Percentiles rank a stretch among this genome's conserved stretches.
These are phyloP conservation scores for Didymosphaeria variabile DNA, from an alignment of 2,329 filamentous ascomycete genomes.

Conservation along the genomic window DNA sequence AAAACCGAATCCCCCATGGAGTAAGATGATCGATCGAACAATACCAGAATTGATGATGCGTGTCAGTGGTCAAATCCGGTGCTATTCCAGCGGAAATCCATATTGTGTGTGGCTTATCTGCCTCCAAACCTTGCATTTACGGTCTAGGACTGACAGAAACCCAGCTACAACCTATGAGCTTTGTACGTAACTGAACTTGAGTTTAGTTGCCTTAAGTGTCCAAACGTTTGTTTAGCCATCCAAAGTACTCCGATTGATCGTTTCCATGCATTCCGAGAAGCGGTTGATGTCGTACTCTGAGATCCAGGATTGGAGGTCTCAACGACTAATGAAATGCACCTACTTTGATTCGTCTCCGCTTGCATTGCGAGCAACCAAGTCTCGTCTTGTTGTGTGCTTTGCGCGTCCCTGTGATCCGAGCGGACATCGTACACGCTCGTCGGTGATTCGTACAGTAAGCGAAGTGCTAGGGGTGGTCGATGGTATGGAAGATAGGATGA, in stretches of 20 bases:
- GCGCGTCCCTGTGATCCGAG: constrained; percentile 29
- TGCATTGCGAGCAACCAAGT: constrained; percentile 46
- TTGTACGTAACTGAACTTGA: not conserved
- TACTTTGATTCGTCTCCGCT: constrained; percentile 47
- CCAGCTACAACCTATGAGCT: not conserved
- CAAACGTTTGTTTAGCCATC: not conserved
- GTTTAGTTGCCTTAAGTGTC: not conserved
- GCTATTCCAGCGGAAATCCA: not conserved
- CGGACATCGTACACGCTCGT: constrained; percentile 7
- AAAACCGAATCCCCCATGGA: not conserved
- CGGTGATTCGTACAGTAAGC: constrained; percentile 1
- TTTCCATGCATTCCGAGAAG: not conserved
- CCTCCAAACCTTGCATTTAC: not conserved
- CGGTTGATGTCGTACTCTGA: not conserved
- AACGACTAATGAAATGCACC: constrained; percentile 12
- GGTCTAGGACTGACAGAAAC: not conserved
- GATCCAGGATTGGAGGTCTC: not conserved
- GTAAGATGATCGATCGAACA: no score
- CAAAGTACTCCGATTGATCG: not conserved
- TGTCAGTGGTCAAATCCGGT: not conserved
- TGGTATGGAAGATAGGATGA: not conserved
- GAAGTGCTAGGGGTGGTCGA: constrained; percentile 25
- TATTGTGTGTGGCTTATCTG: not conserved
- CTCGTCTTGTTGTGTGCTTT: constrained; percentile 48
- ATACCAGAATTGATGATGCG: not conserved